Percentiles rank a stretch among this genome's conserved stretches.
Evolutionary conservation across 495 filamentous ascomycete genomes (phyloP).

Genomic region (Chaetomium fimeti): DNA sequence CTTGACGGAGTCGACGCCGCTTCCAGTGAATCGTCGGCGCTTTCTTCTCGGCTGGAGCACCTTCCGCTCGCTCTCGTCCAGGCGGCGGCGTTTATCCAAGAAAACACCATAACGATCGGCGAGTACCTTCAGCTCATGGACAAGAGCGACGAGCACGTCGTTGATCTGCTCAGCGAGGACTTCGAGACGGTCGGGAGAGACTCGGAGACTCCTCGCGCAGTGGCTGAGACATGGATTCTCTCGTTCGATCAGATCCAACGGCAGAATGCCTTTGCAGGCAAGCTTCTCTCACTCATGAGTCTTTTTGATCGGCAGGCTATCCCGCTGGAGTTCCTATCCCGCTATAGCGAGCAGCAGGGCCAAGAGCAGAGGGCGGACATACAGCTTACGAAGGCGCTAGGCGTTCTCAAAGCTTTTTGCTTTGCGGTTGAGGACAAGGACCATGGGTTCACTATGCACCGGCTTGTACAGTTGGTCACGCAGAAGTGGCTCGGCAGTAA

Average conservation of each 20-base stretch:
- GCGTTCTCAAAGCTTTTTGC: conserved; percentile 45
- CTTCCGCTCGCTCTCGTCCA: conserved; percentile 52
- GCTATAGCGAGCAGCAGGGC: conserved; percentile 23
- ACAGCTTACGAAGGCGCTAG: conserved; percentile 31
- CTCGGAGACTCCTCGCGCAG: conserved; percentile 34
- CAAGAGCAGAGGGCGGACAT: conserved; percentile 6
- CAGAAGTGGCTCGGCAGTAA: conserved; percentile 45
- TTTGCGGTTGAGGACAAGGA: conserved; percentile 32
- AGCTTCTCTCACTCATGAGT: conserved; percentile 48
- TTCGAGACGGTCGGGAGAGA: conserved; percentile 31
- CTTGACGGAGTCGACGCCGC: conserved; percentile 9
- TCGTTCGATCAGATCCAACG: conserved; percentile 44
- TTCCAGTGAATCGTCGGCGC: conserved; percentile 16
- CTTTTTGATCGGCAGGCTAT: conserved; percentile 46
- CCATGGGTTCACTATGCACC: conserved; percentile 43
- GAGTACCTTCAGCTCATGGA: conserved; percentile 39
- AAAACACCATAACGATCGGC: conserved; percentile 35
- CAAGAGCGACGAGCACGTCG: conserved; percentile 27
- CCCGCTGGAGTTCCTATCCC: conserved; percentile 37
- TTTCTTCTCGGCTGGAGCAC: conserved; percentile 41
- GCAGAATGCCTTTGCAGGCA: conserved; percentile 39
- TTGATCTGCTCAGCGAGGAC: conserved; percentile 31
- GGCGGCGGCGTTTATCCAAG: conserved; percentile 50
- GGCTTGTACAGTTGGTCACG: conserved; percentile 48
- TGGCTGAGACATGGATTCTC: conserved; percentile 41